These are phyloP conservation scores for Erodium maritimum DNA, from an alignment of 345 rosid genomes.

Conservation along the genomic window DNA sequence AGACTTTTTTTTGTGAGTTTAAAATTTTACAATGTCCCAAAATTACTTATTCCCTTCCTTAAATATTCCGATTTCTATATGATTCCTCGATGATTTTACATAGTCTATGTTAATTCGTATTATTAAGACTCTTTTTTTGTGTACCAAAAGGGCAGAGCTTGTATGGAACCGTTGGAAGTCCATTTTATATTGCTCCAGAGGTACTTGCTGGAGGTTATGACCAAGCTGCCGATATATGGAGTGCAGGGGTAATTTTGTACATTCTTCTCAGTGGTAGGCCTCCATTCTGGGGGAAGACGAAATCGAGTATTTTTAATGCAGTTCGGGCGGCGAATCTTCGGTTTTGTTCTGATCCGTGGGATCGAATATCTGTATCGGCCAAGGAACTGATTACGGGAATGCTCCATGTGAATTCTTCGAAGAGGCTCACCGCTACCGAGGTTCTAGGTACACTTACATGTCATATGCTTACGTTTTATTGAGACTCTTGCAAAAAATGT, in stretches of 20 bases:
- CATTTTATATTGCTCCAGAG: constrained; percentile 69
- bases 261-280: constrained; percentile 57
- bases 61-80: too few species aligned
- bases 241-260: constrained; percentile 63
- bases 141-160: too few species aligned
- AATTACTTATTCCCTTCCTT: too few species aligned
- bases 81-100: too few species aligned
- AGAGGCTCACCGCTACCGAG: constrained; percentile 37
- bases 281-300: constrained; percentile 65
- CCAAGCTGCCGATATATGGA: constrained; percentile 66
- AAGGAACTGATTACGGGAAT: constrained; percentile 42
- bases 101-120: too few species aligned
- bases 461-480: neutral
- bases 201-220: constrained; percentile 53
- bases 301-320: constrained; percentile 57
- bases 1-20: too few species aligned
- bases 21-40: too few species aligned
- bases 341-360: constrained; percentile 50
- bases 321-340: constrained; percentile 49
- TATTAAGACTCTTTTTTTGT: too few species aligned
- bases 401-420: constrained; percentile 39
- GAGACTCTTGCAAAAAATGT: too few species aligned
- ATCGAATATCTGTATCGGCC: constrained; percentile 38
- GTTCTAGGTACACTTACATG: constrained; percentile 43
- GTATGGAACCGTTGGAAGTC: constrained; percentile 69